Conservation (phyloP, 2,329 filamentous ascomycete genomes). For the Fusarium albosuccineum region DNA sequence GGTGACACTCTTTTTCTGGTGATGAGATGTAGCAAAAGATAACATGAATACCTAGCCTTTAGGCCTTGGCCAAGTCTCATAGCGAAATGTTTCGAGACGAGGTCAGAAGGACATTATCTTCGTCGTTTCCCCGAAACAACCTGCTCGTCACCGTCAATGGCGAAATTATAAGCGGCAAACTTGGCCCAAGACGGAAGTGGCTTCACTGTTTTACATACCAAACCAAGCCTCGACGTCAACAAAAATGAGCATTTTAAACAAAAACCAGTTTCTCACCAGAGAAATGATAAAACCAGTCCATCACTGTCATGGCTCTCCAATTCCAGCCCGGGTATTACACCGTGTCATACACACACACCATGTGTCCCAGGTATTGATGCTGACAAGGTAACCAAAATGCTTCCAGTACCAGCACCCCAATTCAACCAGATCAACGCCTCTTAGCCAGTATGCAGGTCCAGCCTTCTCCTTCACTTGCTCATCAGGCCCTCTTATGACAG, state of each 20-base stretch:
- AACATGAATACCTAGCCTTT: too few species aligned
- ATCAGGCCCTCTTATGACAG: constrained; percentile 36
- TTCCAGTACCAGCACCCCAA: constrained; percentile 19
- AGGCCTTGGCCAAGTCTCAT: too few species aligned
- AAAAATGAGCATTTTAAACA: not conserved
- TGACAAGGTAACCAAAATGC: constrained; percentile 37
- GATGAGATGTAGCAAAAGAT: too few species aligned
- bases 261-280: constrained; percentile 14
- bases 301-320: constrained; percentile 21
- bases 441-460: constrained; percentile 4
- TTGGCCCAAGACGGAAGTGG: constrained; percentile 29
- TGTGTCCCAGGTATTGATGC: constrained; percentile 10
- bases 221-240: constrained; percentile 13
- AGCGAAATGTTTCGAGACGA: too few species aligned
- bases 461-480: constrained; percentile 1
- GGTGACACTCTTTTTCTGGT: not conserved
- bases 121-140: too few species aligned
- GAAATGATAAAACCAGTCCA: constrained; percentile 8
- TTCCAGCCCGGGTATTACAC: constrained; percentile 27
- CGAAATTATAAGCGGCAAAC: constrained; percentile 8
- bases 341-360: constrained; percentile 6
- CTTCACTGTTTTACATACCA: constrained; percentile 14
- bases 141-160: not conserved
- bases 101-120: too few species aligned
- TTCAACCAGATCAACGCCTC: constrained; percentile 6